These are phyloP conservation scores for Dothidotthia symphoricarpi DNA, from an alignment of 2,329 filamentous ascomycete genomes.

Conservation along the genomic window DNA sequence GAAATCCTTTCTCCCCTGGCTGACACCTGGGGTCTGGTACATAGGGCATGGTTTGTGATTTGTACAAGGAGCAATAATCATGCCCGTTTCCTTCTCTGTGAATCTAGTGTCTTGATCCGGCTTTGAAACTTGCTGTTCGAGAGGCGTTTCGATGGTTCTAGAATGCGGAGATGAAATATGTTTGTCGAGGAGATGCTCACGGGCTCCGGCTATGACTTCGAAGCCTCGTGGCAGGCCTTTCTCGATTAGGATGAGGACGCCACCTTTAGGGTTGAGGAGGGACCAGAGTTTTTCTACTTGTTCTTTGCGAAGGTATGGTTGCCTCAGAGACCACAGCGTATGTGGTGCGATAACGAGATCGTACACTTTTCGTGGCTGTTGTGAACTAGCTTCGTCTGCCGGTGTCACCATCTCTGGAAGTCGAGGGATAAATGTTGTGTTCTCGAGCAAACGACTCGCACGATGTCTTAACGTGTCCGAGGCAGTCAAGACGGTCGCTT, in stretches of 20 bases:
- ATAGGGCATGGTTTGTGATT: slow-evolving; percentile 88
- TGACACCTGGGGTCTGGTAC: slow-evolving; percentile 71
- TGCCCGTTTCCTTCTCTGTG: slow-evolving; percentile 55
- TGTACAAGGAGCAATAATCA: slow-evolving; percentile 71
- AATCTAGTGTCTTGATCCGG: slow-evolving; percentile 34
- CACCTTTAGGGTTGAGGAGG: slow-evolving; percentile 77
- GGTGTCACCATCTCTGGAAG: slow-evolving; percentile 82
- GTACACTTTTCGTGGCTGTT: slow-evolving; percentile 66
- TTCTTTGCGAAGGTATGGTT: slow-evolving; percentile 73
- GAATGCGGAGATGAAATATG: slow-evolving; percentile 66
- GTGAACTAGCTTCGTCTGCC: slow-evolving; percentile 45
- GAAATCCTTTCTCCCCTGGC: slow-evolving; percentile 76
- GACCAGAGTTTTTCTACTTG: slow-evolving; percentile 88
- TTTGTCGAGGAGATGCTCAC: slow-evolving; percentile 72
- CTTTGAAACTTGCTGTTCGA: slow-evolving; percentile 46
- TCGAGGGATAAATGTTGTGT: slow-evolving; percentile 88
- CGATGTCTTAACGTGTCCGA: slow-evolving; percentile 73
- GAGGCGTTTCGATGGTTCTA: slow-evolving; percentile 40
- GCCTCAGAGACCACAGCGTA: slow-evolving; percentile 70
- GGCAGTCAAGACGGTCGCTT: slow-evolving; percentile 76
- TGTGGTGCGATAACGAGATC: slow-evolving; percentile 91
- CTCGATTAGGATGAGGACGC: slow-evolving; percentile 82
- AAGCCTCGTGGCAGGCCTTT: slow-evolving; percentile 91
- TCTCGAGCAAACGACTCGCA: slow-evolving; percentile 72
- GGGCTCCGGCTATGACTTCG: slow-evolving; percentile 82